phyloP scores from a whole-genome alignment of 2,329 filamentous ascomycete species.

The Xylaria sp. region DNA sequence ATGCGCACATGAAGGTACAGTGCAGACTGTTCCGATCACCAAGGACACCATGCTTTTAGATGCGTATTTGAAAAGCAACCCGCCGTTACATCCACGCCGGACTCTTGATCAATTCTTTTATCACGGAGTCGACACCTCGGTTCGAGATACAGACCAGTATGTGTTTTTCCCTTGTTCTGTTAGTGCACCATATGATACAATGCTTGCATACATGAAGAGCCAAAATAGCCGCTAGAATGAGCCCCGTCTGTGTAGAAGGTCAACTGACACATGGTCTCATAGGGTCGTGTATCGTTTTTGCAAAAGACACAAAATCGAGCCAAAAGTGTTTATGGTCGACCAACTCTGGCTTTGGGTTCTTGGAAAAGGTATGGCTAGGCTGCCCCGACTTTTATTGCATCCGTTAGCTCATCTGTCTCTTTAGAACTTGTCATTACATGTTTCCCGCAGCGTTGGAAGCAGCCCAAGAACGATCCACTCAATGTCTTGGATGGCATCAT shows the following conservation, averaged over 20 bases:
- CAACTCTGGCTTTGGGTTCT: constrained; percentile 64
- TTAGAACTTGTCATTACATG: constrained; percentile 54
- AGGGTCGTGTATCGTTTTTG: constrained; percentile 56
- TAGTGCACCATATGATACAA: neutral
- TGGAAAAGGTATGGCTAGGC: constrained; percentile 32
- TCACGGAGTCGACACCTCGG: constrained; percentile 56
- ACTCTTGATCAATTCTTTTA: constrained; percentile 64
- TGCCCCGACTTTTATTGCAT: neutral
- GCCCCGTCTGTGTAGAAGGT: neutral
- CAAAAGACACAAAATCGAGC: constrained; percentile 37
- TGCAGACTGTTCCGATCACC: constrained; percentile 25
- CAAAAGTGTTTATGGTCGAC: constrained; percentile 63
- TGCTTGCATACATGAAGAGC: too few species aligned
- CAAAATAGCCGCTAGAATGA: neutral
- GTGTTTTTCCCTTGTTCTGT: neutral
- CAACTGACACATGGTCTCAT: neutral
- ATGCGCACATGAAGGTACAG: constrained; percentile 30
- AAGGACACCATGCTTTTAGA: constrained; percentile 43
- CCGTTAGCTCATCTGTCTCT: constrained; percentile 1
- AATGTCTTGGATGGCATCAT: constrained; percentile 60
- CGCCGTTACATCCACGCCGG: constrained; percentile 52
- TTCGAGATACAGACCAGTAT: constrained; percentile 53
- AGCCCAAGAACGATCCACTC: constrained; percentile 56
- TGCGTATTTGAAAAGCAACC: constrained; percentile 42
- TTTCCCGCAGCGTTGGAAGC: constrained; percentile 54